Evolutionary conservation across 306 rosid genomes (phyloP), one percentile per base, ranked within the genome.

Genomic region (Vigna unguiculata): DNA sequence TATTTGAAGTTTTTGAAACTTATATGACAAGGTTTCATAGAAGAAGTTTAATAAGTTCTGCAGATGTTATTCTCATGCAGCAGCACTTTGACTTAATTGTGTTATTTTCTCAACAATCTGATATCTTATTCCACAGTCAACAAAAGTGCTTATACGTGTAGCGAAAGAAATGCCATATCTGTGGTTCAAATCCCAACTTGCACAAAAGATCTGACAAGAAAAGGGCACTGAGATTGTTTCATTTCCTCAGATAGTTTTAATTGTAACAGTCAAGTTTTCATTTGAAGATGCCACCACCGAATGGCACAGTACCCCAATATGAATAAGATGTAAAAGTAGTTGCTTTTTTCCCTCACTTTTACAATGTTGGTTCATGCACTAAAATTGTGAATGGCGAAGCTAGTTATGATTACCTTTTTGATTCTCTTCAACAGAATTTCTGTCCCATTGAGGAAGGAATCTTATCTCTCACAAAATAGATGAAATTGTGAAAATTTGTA

Each of bases 151-250:
- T 25, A 25, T 47, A 19, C 24, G 54, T 69, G 59, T 15, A 69
- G 30, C 28, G 28, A 48, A 69, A 69, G 58, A 11, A 16, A 48
- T 47, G 45, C 6, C 10, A n/a, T 38, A 38, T 2, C 46, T 43
- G 2, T 20, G 48, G 34, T 52, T 53, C 76, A 53, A 20, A 71
- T 55, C 57, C 54, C 66, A 72, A 72, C 54, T 72, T 72, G 43
- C 24, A 14, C 7, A 28, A 57, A 38, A 54, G 55, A 54, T 72
- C 32, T 36, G 36, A 21, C 66, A 55, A 46, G 53, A 72, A 72
- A 72, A 40, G 54, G 55, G 28, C 30, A 55, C 9, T 30, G 3
- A 8, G 15, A 36, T 12, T 53, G 5, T 52, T 52, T 20, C 16
- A 54, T 13, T 58, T 58, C 40, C 4, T 3, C 32, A 28, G 32